These are phyloP conservation scores for Claviceps sp. DNA, from an alignment of 2,329 filamentous ascomycete species.

Conservation along the genomic window DNA sequence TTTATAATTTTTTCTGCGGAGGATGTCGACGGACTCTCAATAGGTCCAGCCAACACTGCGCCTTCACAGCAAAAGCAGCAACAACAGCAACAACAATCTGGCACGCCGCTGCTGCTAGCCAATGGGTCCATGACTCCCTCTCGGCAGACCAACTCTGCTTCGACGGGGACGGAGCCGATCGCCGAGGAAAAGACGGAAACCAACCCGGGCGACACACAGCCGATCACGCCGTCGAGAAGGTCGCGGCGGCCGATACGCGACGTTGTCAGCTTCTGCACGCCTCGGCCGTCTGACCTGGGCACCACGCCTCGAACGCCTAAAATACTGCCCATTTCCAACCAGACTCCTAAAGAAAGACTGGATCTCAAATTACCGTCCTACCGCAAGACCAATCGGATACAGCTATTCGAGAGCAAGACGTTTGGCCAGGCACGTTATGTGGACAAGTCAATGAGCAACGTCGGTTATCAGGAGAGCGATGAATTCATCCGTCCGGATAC, in stretches of 20 bases:
- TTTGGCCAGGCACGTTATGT: constrained; percentile 83
- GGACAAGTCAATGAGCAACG: constrained; percentile 89
- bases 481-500: constrained; percentile 68
- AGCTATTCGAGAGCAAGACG: constrained; percentile 70
- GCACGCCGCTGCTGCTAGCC: constrained; percentile 15
- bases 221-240: constrained; percentile 21
- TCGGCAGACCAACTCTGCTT: constrained; percentile 29
- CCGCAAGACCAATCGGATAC: constrained; percentile 65
- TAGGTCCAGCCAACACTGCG: constrained; percentile 7
- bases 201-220: constrained; percentile 18
- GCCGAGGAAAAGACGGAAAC: constrained; percentile 19
- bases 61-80: too few relatives aligned
- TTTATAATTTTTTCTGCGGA: constrained; percentile 70
- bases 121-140: constrained; percentile 33
- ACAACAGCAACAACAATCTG: constrained; percentile 19
- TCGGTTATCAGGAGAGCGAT: constrained; percentile 92
- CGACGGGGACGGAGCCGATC: constrained; percentile 29
- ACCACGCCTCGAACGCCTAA: constrained; percentile 43
- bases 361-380: constrained; percentile 66
- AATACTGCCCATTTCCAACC: constrained; percentile 62
- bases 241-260: constrained; percentile 35
- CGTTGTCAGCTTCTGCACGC: constrained; percentile 38
- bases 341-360: constrained; percentile 67
- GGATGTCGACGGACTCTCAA: constrained; percentile 64
- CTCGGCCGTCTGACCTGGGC: constrained; percentile 29